These are phyloP conservation scores for Apostasia shenzhenica DNA, from an alignment of 106 monocot genomes.

Conservation along the genomic window DNA sequence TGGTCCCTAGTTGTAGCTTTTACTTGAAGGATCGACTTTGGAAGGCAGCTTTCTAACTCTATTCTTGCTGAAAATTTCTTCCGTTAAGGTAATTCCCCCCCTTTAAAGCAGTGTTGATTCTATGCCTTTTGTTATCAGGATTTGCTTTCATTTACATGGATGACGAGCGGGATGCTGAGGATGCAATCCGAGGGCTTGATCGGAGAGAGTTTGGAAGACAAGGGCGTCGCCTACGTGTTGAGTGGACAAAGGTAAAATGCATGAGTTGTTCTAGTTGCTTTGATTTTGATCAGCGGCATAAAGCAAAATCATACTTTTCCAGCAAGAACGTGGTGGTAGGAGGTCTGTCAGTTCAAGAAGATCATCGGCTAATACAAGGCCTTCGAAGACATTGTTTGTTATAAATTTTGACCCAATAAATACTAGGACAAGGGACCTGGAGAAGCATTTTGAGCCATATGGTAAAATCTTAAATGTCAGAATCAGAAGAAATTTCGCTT, in stretches of 20 bases:
- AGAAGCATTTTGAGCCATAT: conserved; percentile 92
- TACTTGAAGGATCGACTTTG: conserved; percentile 10
- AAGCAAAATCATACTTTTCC: background rate
- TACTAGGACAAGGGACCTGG: conserved; percentile 79
- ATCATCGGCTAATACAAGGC: conserved; percentile 51
- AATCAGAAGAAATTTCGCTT: conserved; percentile 93
- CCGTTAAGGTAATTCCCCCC: background rate
- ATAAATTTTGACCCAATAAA: conserved; percentile 92
- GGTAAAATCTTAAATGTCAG: conserved; percentile 86
- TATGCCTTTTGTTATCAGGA: conserved; percentile 31
- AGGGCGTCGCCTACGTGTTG: conserved; percentile 80
- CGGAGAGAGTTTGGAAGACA: conserved; percentile 84
- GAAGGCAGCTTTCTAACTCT: background rate
- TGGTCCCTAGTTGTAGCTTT: conserved; percentile 37
- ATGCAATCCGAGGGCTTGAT: conserved; percentile 87
- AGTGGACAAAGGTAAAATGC: conserved; percentile 81
- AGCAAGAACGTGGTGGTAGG: conserved; percentile 71
- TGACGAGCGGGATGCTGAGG: conserved; percentile 94
- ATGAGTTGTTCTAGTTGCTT: background rate
- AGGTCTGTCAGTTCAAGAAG: conserved; percentile 58
- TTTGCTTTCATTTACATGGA: conserved; percentile 99
- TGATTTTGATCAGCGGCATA: background rate
- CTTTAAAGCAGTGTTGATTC: background rate
- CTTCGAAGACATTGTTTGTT: conserved; percentile 92
- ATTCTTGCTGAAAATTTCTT: background rate